A percentile compares a stretch with the other conserved stretches of the same genome.
phyloP scores from a whole-genome alignment of 2,329 filamentous ascomycete species.

The Neoascochyta sp. region DNA sequence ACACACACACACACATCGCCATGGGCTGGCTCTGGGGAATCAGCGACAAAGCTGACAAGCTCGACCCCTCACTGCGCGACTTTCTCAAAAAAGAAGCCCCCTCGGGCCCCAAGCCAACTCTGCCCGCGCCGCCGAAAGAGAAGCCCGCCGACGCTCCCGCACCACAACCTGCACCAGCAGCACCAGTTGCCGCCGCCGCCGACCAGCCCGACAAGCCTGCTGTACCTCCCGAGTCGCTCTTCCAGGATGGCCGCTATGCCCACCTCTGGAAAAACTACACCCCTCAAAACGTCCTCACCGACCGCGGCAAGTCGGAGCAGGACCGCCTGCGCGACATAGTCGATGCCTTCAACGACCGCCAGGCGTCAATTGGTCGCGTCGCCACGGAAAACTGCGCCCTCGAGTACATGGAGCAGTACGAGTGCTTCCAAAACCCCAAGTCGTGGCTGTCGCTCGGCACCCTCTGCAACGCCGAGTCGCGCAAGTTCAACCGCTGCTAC shows the following conservation, averaged over 20 bases:
- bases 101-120: constrained; percentile 55
- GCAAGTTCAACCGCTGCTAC: constrained; percentile 80
- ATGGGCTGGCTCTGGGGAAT: constrained; percentile 65
- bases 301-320: constrained; percentile 67
- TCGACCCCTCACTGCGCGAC: constrained; percentile 79
- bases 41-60: constrained; percentile 53
- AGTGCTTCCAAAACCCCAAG: constrained; percentile 71
- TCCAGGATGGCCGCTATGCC: constrained; percentile 69
- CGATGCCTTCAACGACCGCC: constrained; percentile 78
- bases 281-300: constrained; percentile 66
- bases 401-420: constrained; percentile 76
- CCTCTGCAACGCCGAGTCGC: constrained; percentile 76
- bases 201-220: constrained; percentile 24
- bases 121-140: constrained; percentile 28
- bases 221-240: constrained; percentile 56
- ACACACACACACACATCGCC: too few species aligned
- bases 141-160: constrained; percentile 17
- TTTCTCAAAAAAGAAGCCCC: constrained; percentile 82
- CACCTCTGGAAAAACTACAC: constrained; percentile 91
- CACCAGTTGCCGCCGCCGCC: constrained; percentile 5
- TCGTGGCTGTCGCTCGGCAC: constrained; percentile 65
- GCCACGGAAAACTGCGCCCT: constrained; percentile 91
- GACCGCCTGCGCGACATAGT: constrained; percentile 78
- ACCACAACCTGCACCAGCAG: constrained; percentile 3
- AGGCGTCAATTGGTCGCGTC: constrained; percentile 70